These are phyloP conservation scores for Trichoderma sp. DNA, from an alignment of 2,329 filamentous ascomycete genomes.

Conservation along the genomic window DNA sequence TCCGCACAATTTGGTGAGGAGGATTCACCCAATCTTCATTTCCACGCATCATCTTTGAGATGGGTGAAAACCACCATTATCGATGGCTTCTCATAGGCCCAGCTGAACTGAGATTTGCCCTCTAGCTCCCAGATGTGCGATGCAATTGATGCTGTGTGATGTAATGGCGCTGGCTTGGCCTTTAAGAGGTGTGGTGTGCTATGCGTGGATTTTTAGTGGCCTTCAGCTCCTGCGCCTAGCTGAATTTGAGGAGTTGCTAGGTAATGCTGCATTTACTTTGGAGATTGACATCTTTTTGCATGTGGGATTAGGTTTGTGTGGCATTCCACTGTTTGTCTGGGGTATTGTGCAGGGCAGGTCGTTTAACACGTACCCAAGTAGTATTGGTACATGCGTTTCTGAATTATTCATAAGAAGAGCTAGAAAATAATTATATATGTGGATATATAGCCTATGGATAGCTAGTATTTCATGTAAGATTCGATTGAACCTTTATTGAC, in stretches of 20 bases:
- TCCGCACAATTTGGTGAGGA: not conserved
- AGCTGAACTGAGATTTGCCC: not conserved
- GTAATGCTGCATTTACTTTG: not conserved
- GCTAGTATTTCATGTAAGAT: not conserved
- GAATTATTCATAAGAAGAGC: not conserved
- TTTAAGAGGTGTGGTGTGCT: not conserved
- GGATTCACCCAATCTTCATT: not conserved
- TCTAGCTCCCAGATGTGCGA: not conserved
- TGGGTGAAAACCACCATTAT: not conserved
- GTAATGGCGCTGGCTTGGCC: not conserved
- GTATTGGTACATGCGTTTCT: not conserved
- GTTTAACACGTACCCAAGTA: not conserved
- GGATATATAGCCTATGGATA: not conserved
- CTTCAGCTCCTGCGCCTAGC: slow-evolving; percentile 1
- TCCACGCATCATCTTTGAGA: not conserved
- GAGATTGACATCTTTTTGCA: not conserved
- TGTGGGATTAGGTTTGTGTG: not conserved
- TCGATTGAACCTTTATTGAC: not conserved
- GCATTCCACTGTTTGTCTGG: not conserved
- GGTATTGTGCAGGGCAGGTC: not conserved
- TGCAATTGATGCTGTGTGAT: not conserved
- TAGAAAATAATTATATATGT: not conserved
- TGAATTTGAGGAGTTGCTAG: not conserved
- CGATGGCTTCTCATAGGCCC: not conserved
- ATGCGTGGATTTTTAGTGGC: not conserved